These are phyloP conservation scores for Leptosphaerulina australis DNA, from an alignment of 2,329 filamentous ascomycete genomes.

Conservation along the genomic window DNA sequence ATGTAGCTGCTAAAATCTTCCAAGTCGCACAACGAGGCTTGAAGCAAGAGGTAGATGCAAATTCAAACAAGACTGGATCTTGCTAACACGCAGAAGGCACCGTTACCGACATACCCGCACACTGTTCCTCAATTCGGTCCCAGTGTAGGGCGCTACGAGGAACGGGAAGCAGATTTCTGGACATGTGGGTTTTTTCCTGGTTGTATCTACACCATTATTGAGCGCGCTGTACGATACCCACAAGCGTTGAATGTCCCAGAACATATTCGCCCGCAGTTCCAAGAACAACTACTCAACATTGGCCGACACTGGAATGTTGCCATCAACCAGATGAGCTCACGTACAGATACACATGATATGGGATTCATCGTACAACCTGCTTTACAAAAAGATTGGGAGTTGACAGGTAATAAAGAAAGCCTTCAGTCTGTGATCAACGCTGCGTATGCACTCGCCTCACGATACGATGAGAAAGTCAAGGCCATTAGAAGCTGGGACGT, in stretches of 20 bases:
- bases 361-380: conserved; percentile 61
- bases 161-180: conserved; percentile 47
- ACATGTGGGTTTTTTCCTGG: conserved; percentile 48
- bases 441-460: conserved; percentile 52
- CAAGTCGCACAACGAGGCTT: conserved; percentile 42
- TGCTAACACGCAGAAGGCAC: conserved; percentile 22
- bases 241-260: conserved; percentile 31
- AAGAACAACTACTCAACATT: conserved; percentile 32
- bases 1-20: conserved; percentile 38
- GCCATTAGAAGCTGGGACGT: conserved; percentile 60
- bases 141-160: conserved; percentile 36
- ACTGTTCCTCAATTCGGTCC: conserved; percentile 40
- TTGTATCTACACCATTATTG: conserved; percentile 42
- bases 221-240: conserved; percentile 41
- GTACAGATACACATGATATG: conserved; percentile 61
- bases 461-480: conserved; percentile 51
- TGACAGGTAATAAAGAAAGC: conserved; percentile 51
- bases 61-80: neutral
- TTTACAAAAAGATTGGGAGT: conserved; percentile 55
- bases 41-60: conserved; percentile 26
- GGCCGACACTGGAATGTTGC: conserved; percentile 43
- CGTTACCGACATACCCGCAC: conserved; percentile 41
- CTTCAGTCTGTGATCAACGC: conserved; percentile 52
- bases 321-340: conserved; percentile 40
- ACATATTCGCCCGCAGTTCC: conserved; percentile 25